Base-by-base conservation (phyloP, 2,329 filamentous ascomycete species). In the Colletotrichum neosansevieriae region DNA sequence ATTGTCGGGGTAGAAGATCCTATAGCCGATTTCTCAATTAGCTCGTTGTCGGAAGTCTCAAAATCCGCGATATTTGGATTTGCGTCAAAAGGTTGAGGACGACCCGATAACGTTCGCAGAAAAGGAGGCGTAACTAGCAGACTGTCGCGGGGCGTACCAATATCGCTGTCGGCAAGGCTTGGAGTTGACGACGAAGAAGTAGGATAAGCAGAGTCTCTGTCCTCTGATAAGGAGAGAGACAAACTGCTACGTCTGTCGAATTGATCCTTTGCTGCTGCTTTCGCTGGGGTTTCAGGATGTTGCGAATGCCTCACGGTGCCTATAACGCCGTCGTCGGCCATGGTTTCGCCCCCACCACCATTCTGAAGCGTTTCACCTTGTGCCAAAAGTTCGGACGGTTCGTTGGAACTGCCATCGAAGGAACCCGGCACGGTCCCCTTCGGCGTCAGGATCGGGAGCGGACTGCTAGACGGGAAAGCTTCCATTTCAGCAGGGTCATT, bases 181-280 rank as follows among this genome's bases (percentile, higher is more conserved):
- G 74, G 74, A 24, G 74, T 73, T 24, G 70, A 69, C 24, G 72
- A 70, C 9, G 71, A 72, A 7, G 66, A 65, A 12, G 66, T 59
- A n/a, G 21, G 49, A 66, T 65, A 69, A 32, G 72, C 70, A 44
- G 58, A 56, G 6, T 67, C 57, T 15, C 62, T 63, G 32, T 73
- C 70, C 24, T 73, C 71, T 29, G 64, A 50, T 29, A 45, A 12
- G 19, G 51, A 58, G 12, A 61, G 47, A 42, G 68, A 71, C 4
- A 63, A 34, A 32, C 38, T 51, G 54, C 56, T 60, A 29, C 67
- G 57, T 19, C 56, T 44, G 49, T 47, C 49, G 44, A 53, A 19
- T 24, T 67, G 58, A 17, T 50, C 49, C 24, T 51, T 60, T 29
- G 12, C 36, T 17, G 53, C 53, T 36, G 66, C 59, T 63, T 67